Evolutionary conservation across 1,284 basidiomycete species (phyloP), one percentile per base, ranked within the genome.

Genomic region (Ustilago loliicola): DNA sequence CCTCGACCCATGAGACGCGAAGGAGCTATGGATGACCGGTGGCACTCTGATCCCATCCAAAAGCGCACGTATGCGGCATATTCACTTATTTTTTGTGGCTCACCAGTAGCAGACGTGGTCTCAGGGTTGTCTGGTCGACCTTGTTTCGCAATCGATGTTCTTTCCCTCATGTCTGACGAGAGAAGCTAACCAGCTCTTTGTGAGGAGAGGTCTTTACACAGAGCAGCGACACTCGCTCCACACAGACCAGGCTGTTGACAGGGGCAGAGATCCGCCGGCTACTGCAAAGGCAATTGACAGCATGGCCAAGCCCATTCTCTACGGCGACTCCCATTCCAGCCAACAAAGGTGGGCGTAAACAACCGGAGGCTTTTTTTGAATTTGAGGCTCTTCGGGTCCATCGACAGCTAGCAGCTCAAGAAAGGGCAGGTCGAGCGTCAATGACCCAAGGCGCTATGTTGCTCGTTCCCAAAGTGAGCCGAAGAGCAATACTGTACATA

Each of bases 1-100:
- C 66, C 66, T 56, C 60, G 60, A 54, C 66, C 66, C 66, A 62
- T 52, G 13, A 38, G 60, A 53, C 38, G 40, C 40, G 42, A 54
- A 21, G 38, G 32, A 38, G 29, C 40, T 23, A 10, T 21, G 36
- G 36, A 42, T 42, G 27, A 13, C 54, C 32, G 38, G 54, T 56
- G 36, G 54, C 36, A 36, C 36, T 29, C 13, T 23, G 27, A 32
- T 56, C 15, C 55, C 34, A 40, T 40, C 36, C 53, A 55, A 40
- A 55, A 55, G 53, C 15, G 53, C 36, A 55, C 52, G 30, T 34
- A 32, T 53, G 52, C 52, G 52, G 27, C 30, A 53, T 36, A 53
- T 53, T 53, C 11, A 11, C 17, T 15, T 15, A 11, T 38, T 38
- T 38, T 34, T 42, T 13, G 11, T 6, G n/a, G n/a, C 45, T 47